Evolutionary conservation across 2,329 filamentous ascomycete species (phyloP).

Genomic region (Aureobasidium sp.): DNA sequence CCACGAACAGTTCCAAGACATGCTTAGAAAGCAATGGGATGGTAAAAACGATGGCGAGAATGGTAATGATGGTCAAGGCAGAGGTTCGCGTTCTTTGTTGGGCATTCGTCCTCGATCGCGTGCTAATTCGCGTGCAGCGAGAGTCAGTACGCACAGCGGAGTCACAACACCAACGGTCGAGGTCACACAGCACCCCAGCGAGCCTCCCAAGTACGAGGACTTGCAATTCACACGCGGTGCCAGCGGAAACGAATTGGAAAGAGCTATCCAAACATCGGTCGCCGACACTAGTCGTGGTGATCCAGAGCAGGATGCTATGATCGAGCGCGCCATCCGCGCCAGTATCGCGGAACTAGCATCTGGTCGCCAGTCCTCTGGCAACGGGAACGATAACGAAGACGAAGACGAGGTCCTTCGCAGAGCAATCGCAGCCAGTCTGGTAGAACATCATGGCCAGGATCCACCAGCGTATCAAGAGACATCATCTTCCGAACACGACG

Average conservation of each 20-base stretch:
- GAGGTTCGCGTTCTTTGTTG: not conserved
- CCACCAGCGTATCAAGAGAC: slow-evolving; percentile 6
- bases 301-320: slow-evolving; percentile 57
- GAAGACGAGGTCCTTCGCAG: slow-evolving; percentile 33
- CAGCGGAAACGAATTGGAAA: slow-evolving; percentile 50
- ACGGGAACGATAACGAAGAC: slow-evolving; percentile 29
- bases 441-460: slow-evolving; percentile 22
- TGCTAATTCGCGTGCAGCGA: slow-evolving; percentile 2
- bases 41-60: slow-evolving; percentile 21
- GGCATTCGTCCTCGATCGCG: not conserved
- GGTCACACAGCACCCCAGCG: slow-evolving; percentile 22
- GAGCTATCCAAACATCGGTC: slow-evolving; percentile 64
- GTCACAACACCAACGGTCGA: not conserved
- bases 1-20: slow-evolving; percentile 45
- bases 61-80: not conserved
- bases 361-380: slow-evolving; percentile 12
- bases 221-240: slow-evolving; percentile 37
- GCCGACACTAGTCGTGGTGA: slow-evolving; percentile 64
- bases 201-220: slow-evolving; percentile 25
- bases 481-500: slow-evolving; percentile 13
- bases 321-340: slow-evolving; percentile 68
- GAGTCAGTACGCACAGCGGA: not conserved
- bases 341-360: slow-evolving; percentile 54
- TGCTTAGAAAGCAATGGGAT: slow-evolving; percentile 32
- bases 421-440: slow-evolving; percentile 45